Base-by-base conservation (phyloP, 2,329 filamentous ascomycete species). In the Fusarium setosum region DNA sequence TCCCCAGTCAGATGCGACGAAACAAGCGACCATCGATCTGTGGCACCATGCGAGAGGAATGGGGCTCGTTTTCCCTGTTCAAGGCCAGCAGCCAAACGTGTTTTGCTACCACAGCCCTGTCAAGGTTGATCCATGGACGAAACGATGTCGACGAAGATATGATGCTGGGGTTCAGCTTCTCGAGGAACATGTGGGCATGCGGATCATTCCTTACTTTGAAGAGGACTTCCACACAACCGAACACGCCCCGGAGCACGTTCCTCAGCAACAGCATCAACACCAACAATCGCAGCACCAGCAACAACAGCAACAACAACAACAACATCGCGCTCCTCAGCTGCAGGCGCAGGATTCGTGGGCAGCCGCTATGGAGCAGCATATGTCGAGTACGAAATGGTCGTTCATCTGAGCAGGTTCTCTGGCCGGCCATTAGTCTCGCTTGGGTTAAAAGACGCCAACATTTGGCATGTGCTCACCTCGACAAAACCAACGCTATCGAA, bases 91-190 rank as follows among this genome's bases (percentile, higher is more conserved):
- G 23, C 73, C 78, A 5, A 79, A 80, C 49, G 70, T 75, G 4
- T 81, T 75, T 61, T 82, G 80, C 65, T 81, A 80, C 52, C 80
- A 82, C 56, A 80, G 80, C 55, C 76, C 77, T 1, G 72, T 82
- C 65, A 81, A 81, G 66, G 76, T 80, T 7, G 76, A 79, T n/a
- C 80, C 80, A 3, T 80, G 76, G 77, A 79, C 77, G 13, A 81
- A 79, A 65, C 75, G 80, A 55, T 82, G 80, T 56, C 74, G 76
- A 21, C 75, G 80, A 45, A 74, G 78, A 49, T 82, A 82, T 64
- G 77, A 80, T 13, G 70, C 74, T 4, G 74, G 76, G 4, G 72
- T 77, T 9, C 69, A 74, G 35, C 75, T 82, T 23, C 64, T 82
- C 23, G 73, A 80, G 53, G 71, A 78, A 51, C 76, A 80, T 47